Conservation (phyloP, 176 grass and related monocot genomes). For the Ensete ventricosum region DNA sequence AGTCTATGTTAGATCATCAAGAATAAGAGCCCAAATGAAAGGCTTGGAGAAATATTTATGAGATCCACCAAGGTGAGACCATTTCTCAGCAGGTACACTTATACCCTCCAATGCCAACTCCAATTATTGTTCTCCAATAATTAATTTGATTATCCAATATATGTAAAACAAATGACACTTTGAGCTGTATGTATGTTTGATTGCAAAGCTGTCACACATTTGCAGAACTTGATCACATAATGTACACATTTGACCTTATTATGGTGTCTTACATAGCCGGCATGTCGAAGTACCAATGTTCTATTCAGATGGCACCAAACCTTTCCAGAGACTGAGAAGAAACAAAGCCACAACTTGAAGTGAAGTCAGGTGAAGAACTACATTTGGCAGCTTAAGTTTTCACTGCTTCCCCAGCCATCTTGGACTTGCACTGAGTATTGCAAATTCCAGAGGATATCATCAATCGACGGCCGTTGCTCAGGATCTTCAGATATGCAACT, state of each 20-base stretch:
- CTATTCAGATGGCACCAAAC: background rate
- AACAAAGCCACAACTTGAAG: background rate
- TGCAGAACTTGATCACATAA: background rate
- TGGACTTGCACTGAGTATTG: conserved; percentile 88
- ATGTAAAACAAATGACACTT: too few species aligned
- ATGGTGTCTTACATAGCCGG: background rate
- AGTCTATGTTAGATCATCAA: too few species aligned
- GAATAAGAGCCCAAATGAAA: too few species aligned
- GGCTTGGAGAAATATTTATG: too few species aligned
- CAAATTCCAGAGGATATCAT: conserved; percentile 94
- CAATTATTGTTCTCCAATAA: too few species aligned
- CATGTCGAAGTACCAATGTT: background rate
- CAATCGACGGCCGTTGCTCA: conserved; percentile 53
- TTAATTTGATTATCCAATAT: too few species aligned
- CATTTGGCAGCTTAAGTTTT: background rate
- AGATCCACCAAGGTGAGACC: too few species aligned
- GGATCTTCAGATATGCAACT: conserved; percentile 71
- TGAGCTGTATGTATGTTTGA: background rate
- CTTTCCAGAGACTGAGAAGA: background rate
- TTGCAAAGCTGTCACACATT: background rate
- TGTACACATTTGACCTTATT: background rate
- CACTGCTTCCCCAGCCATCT: conserved; percentile 46
- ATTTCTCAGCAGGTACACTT: too few species aligned
- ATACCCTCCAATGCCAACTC: too few species aligned
- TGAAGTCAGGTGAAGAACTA: background rate